These are phyloP conservation scores for Xylaria sp. DNA, from an alignment of 2,329 filamentous ascomycete genomes.

Conservation along the genomic window DNA sequence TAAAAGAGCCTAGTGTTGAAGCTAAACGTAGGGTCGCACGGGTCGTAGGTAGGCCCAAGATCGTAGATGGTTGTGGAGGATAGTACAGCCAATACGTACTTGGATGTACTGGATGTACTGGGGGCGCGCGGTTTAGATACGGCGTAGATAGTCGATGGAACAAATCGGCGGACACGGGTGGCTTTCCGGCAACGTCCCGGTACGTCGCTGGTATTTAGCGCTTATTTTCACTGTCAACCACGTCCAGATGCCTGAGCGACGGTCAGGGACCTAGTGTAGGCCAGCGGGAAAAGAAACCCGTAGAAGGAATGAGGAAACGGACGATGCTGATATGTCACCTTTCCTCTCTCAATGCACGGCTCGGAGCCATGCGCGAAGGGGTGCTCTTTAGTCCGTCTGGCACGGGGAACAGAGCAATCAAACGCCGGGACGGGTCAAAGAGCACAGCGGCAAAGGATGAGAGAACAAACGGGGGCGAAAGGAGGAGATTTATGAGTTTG, in stretches of 20 bases:
- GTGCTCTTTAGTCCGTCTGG: background rate
- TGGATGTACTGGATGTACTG: background rate
- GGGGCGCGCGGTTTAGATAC: slow-evolving; percentile 10
- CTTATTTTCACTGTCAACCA: slow-evolving; percentile 17
- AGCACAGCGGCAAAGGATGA: background rate
- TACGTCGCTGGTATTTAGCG: slow-evolving; percentile 19
- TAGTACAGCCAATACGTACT: too few relatives aligned
- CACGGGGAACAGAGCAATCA: background rate
- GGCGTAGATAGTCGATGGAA: slow-evolving; percentile 17
- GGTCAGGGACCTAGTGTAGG: background rate
- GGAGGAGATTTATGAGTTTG: slow-evolving; percentile 2
- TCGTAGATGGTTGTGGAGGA: slow-evolving; percentile 13
- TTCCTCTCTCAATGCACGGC: slow-evolving; percentile 8
- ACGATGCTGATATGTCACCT: slow-evolving; percentile 5
- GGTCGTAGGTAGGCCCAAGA: slow-evolving; percentile 12
- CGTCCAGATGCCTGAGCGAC: background rate
- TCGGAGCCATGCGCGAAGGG: slow-evolving; percentile 11
- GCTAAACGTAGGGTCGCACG: slow-evolving; percentile 13
- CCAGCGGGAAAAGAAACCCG: background rate
- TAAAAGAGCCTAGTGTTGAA: slow-evolving; percentile 17
- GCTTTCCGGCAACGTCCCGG: slow-evolving; percentile 20
- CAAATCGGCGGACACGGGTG: slow-evolving; percentile 21
- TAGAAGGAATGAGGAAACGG: background rate
- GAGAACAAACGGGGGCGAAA: background rate
- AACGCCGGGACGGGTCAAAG: slow-evolving; percentile 6